Conservation (phyloP, 352 stramenopile genomes). For the Phytopythium aichiense region DNA sequence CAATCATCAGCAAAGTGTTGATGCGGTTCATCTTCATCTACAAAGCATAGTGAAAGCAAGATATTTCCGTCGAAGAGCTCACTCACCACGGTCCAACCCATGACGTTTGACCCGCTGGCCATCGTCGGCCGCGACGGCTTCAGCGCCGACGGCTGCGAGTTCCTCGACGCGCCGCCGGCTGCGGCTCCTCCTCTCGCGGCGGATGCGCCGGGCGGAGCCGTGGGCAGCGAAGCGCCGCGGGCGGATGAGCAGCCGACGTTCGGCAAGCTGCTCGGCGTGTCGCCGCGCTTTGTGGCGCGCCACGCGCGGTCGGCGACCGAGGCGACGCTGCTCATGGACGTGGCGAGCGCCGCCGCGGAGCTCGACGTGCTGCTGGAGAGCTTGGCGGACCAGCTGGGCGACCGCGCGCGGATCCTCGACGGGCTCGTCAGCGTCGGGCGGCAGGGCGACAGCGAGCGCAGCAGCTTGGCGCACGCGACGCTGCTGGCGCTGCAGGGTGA, state of each 20-base stretch:
- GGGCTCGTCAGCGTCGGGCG: background rate
- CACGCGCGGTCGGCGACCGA: slow-evolving; percentile 15
- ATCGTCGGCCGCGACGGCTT: slow-evolving; percentile 16
- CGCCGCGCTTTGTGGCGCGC: slow-evolving; percentile 14
- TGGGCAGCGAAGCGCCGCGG: slow-evolving; percentile 3
- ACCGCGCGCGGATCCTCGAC: slow-evolving; percentile 17
- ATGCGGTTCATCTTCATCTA: background rate
- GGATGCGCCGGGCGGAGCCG: background rate
- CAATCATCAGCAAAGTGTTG: no score
- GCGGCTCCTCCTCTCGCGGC: background rate
- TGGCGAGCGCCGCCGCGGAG: slow-evolving; percentile 23
- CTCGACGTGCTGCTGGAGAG: slow-evolving; percentile 30
- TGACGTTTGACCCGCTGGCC: slow-evolving; percentile 9
- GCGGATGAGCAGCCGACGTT: slow-evolving; percentile 6
- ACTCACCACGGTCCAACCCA: no score
- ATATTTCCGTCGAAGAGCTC: background rate
- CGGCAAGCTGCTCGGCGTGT: slow-evolving; percentile 15
- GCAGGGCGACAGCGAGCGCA: background rate
- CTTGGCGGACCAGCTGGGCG: slow-evolving; percentile 30
- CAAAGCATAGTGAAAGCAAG: slow-evolving; percentile 1
- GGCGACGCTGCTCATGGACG: slow-evolving; percentile 23
- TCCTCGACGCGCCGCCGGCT: slow-evolving; percentile 8
- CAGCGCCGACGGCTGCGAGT: slow-evolving; percentile 22
- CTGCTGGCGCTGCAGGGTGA: slow-evolving; percentile 27
- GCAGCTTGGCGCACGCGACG: slow-evolving; percentile 17